Percentiles rank a stretch among this genome's conserved stretches.
phyloP scores from a whole-genome alignment of 2,329 filamentous ascomycete genomes.

The Neofusicoccum kwambonambiense region DNA sequence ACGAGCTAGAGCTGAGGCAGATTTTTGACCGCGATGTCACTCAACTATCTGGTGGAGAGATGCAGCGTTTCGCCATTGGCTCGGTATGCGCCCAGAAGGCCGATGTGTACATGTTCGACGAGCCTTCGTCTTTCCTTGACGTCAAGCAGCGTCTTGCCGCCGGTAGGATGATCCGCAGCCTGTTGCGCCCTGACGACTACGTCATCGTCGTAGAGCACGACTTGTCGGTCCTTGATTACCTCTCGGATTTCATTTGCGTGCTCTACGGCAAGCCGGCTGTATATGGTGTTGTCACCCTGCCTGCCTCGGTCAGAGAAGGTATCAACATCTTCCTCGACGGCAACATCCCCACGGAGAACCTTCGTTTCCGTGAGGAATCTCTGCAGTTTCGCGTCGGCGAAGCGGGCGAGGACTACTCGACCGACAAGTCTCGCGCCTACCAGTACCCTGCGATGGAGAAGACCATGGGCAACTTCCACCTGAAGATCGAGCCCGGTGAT shows the following conservation, averaged over 20 bases:
- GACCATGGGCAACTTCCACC: slow-evolving; percentile 83
- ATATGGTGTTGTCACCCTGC: slow-evolving; percentile 96
- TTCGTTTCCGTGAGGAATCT: slow-evolving; percentile 96
- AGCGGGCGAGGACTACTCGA: slow-evolving; percentile 80
- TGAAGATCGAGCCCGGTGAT: slow-evolving; percentile 75
- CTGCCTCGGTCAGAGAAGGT: slow-evolving; percentile 93
- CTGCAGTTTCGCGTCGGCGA: slow-evolving; percentile 93
- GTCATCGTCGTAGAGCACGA: slow-evolving; percentile 99
- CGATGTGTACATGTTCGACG: slow-evolving; percentile 97
- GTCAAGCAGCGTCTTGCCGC: slow-evolving; percentile 97
- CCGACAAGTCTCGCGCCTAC: slow-evolving; percentile 82
- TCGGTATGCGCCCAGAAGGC: slow-evolving; percentile 94
- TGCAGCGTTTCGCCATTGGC: slow-evolving; percentile 96
- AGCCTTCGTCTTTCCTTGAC: slow-evolving; percentile 98
- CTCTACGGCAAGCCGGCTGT: slow-evolving; percentile 94
- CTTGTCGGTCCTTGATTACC: slow-evolving; percentile 95
- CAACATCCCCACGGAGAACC: slow-evolving; percentile 95
- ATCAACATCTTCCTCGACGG: slow-evolving; percentile 99
- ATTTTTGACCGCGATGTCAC: slow-evolving; percentile 90
- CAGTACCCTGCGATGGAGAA: slow-evolving; percentile 89
- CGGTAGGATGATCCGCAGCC: slow-evolving; percentile 85
- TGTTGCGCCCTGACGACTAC: slow-evolving; percentile 86
- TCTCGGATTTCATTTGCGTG: slow-evolving; percentile 97
- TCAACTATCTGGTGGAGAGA: slow-evolving; percentile 90
- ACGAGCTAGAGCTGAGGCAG: slow-evolving; percentile 81